Evolutionary conservation across 2,329 filamentous ascomycete genomes (phyloP), one percentile per base, ranked within the genome.

Genomic region (Rhinocladiella similis): DNA sequence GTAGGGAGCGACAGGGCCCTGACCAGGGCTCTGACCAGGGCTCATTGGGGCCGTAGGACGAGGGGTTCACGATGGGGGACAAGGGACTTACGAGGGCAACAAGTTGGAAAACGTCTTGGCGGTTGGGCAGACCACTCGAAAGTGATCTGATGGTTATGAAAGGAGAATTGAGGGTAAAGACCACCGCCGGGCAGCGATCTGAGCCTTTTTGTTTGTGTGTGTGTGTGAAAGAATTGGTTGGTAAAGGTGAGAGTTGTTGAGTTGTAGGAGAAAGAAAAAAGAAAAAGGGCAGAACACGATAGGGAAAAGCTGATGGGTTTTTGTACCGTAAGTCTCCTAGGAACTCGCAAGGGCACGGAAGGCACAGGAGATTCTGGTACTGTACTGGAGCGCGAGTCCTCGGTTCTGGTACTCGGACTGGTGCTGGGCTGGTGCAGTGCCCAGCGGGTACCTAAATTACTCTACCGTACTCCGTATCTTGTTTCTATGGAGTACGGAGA

Each of bases 31-130:
- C 38, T 12, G 38, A 41, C 14, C 14, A 19, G 38, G 38, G 14
- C 14, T 45, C 49, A 50, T 39, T 29, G 48, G 27, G 51, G 58
- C 5, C 29, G 47, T 39, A 45, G 41, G 25, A 22, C 49, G 61
- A 51, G 39, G 29, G 29, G 29, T 3, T 7, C 3, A 33, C 29
- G 10, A 33, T 33, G 29, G 29, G 29, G 29, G 29, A 33, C 29
- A 33, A 7, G 29, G 27, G 25, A 79, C 91, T 75, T 84, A 96
- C 92, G 91, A 96, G 85, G 94, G 94, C 68, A 97, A 88, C 70
- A 95, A 88, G 80, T 96, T 97, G 83, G 91, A 93, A 88, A 96
- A 97, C 92, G 91, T 96, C 80, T 90, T 96, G 90, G 83, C 88
- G 87, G 80, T 82, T 73, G 72, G 73, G 38, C 56, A 61, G 61